Evolutionary conservation across 768 basidiomycete species (phyloP).

Genomic region (Hygrophoropsis aurantiaca): DNA sequence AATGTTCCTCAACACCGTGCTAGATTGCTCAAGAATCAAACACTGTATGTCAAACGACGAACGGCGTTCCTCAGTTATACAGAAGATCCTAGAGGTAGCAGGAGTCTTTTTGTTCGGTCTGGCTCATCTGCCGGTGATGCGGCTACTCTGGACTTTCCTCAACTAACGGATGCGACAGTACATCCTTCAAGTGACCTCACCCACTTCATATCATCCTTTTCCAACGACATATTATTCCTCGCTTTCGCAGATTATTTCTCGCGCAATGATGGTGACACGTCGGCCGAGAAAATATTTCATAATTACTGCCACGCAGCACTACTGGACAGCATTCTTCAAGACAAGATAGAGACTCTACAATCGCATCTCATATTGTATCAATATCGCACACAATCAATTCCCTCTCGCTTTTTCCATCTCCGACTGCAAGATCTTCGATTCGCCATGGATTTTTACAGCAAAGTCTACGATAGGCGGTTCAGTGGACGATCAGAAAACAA

Average conservation of each 20-base stretch:
- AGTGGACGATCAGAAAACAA: conserved; percentile 71
- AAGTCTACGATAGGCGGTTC: conserved; percentile 72
- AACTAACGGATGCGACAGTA: conserved; percentile 61
- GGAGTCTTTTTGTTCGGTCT: conserved; percentile 86
- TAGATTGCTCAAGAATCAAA: conserved; percentile 72
- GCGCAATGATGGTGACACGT: conserved; percentile 56
- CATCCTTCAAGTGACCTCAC: conserved; percentile 75
- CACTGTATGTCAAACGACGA: conserved; percentile 87
- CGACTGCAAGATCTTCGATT: conserved; percentile 74
- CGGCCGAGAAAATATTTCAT: conserved; percentile 61
- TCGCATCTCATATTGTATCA: conserved; percentile 72
- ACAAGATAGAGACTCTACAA: conserved; percentile 79
- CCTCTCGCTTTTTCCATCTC: conserved; percentile 62
- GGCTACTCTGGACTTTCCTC: conserved; percentile 83
- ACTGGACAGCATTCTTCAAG: conserved; percentile 87
- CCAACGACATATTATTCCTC: conserved; percentile 76
- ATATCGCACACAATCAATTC: conserved; percentile 60
- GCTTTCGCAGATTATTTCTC: conserved; percentile 82
- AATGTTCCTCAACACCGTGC: conserved; percentile 66
- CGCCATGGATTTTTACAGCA: conserved; percentile 73
- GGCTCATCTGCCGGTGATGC: conserved; percentile 83
- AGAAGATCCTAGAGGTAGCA: conserved; percentile 90
- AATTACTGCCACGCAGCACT: conserved; percentile 74
- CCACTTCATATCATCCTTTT: conserved; percentile 85
- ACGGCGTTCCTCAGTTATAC: conserved; percentile 92